A percentile compares a stretch with the other conserved stretches of the same genome.
Evolutionary conservation across 805 yeast genomes (phyloP).

Genomic region (Candida dendrica): DNA sequence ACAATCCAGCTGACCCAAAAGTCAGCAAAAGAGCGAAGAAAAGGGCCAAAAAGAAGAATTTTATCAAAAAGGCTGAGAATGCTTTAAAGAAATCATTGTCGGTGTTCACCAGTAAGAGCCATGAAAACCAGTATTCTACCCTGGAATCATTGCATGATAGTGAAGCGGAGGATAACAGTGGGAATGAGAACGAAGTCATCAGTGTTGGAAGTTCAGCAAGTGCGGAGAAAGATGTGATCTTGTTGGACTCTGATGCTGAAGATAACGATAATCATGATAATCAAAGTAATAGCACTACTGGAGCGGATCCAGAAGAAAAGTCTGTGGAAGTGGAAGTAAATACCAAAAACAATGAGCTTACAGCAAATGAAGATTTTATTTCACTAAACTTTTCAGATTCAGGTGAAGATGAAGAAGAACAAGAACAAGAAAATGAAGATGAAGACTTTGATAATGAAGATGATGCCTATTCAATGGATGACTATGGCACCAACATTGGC

Average conservation of each 20-base stretch:
- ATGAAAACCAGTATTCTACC: slow-evolving; percentile 16
- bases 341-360: slow-evolving; percentile 21
- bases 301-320: neutral
- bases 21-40: neutral
- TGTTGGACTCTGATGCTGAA: neutral
- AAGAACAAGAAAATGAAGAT: slow-evolving; percentile 16
- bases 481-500: slow-evolving; percentile 11
- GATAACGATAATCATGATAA: neutral
- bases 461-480: slow-evolving; percentile 22
- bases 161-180: slow-evolving; percentile 4
- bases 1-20: neutral
- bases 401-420: slow-evolving; percentile 19
- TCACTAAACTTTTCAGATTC: slow-evolving; percentile 29
- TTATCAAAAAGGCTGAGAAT: slow-evolving; percentile 6
- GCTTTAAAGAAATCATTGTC: slow-evolving; percentile 8
- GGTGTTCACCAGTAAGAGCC: slow-evolving; percentile 15
- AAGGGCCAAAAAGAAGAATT: neutral
- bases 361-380: slow-evolving; percentile 34
- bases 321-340: neutral
- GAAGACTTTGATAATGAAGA: slow-evolving; percentile 14
- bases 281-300: neutral
- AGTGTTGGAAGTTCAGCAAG: neutral
- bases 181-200: slow-evolving; percentile 1
- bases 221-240: neutral
- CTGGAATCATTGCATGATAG: slow-evolving; percentile 3